A percentile compares a stretch with the other conserved stretches of the same genome.
phyloP scores from a whole-genome alignment of 140 eudicot genomes.

The Senecio squalidus region DNA sequence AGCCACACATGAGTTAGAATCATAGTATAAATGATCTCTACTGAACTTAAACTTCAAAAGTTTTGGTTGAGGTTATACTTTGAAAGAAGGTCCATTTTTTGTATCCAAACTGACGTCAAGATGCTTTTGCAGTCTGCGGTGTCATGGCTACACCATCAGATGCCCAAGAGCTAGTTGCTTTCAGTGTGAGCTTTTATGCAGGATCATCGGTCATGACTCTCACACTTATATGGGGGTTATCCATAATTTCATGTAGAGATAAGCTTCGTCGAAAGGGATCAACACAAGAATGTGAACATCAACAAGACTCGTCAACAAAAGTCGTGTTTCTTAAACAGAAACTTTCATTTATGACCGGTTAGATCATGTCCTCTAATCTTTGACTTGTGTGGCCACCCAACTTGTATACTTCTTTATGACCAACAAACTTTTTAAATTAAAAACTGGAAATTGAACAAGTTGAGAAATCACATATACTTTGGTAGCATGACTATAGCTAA shows the following conservation, averaged over 20 bases:
- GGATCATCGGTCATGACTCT: constrained; percentile 22
- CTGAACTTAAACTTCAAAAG: too few relatives aligned
- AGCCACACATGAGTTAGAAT: too few relatives aligned
- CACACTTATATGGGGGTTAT: constrained; percentile 21
- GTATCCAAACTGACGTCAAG: neutral
- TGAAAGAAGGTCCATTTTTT: too few relatives aligned
- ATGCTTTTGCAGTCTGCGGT: neutral
- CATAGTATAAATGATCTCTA: too few relatives aligned
- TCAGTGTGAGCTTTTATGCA: constrained; percentile 15
- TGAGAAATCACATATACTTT: too few relatives aligned
- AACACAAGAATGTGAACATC: neutral
- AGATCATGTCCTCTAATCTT: neutral
- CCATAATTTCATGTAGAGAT: constrained; percentile 6
- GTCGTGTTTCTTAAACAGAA: neutral
- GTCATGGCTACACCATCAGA: constrained; percentile 10
- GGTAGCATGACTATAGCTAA: too few relatives aligned
- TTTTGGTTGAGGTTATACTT: too few relatives aligned
- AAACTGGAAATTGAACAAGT: too few relatives aligned
- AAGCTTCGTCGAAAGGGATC: constrained; percentile 15
- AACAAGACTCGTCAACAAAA: neutral
- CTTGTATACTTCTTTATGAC: too few relatives aligned
- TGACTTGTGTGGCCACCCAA: neutral
- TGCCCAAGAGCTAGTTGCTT: constrained; percentile 18
- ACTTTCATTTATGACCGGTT: constrained; percentile 6
- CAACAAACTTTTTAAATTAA: neutral